Base-by-base conservation (phyloP, 1,284 basidiomycete species). In the Inonotus hispidus region DNA sequence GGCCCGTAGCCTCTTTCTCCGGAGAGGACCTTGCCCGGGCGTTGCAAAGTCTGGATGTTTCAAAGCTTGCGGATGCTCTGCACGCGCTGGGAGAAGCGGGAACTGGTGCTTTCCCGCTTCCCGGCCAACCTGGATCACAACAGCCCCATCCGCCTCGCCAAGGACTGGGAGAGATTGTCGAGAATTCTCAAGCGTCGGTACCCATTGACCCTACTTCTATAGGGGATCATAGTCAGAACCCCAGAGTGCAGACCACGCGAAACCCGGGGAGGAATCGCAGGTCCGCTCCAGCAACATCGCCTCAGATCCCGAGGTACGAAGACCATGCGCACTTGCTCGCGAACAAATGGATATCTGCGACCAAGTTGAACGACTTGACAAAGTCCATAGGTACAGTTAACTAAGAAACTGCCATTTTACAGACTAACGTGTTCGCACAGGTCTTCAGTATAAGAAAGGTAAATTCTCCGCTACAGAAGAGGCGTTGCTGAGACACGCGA, bases 401-500 rank as follows among this genome's bases (percentile, higher is more conserved):
- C 32, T 56, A 60, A 13, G 39, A n/a, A 21, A 60, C 39, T 29
- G 19, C 61, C 29, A 57, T 32, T 53, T 63, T 35, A 3, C 41
- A 60, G 37, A 23, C 63, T 63, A 38, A 57, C 54, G 16, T 70
- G 56, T 32, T 29, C 27, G 43, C 39, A 57, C 56, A 92, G 90
- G 90, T 32, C 78, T 93, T 19, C 79, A 88, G 3, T 93, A 88
- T 71, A 92, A 88, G 72, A 90, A 90, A 70, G 91, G 91, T 19
- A 90, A 90, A 69, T 93, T 93, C 68, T 89, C 88, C 16, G 81
- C 82, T 1, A 83, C 83, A 47, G 91, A 93, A 68, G 87, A 87
- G 64, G 78, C 82, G 23, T 82, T 84, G 64, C 71, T 93, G 1
- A 79, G 75, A 63, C 71, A 72, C 16, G 87, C 88, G 5, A 82